Conservation (phyloP, 2,329 filamentous ascomycete genomes). For the Xylariaceae sp. region DNA sequence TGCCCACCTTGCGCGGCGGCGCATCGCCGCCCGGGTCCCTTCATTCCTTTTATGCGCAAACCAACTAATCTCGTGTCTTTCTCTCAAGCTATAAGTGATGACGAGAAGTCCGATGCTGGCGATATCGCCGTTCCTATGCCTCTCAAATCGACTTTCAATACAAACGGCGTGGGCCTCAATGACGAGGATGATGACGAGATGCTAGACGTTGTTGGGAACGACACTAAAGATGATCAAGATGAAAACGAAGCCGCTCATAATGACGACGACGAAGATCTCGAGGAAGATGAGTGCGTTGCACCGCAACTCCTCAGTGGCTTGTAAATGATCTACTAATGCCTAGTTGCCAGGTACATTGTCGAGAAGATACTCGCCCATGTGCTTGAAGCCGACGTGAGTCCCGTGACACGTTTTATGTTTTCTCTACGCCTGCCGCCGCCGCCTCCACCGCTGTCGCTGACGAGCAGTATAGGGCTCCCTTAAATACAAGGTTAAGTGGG, state of each 20-base stretch:
- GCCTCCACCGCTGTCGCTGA: slow-evolving; percentile 9
- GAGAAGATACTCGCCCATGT: slow-evolving; percentile 74
- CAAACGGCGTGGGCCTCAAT: slow-evolving; percentile 17
- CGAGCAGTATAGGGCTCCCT: slow-evolving; percentile 51
- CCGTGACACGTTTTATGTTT: slow-evolving; percentile 6
- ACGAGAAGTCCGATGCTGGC: slow-evolving; percentile 46
- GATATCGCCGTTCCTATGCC: slow-evolving; percentile 29
- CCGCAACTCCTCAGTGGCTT: neutral
- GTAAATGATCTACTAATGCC: slow-evolving; percentile 17
- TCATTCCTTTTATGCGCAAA: neutral
- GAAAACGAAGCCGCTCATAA: slow-evolving; percentile 31
- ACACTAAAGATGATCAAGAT: slow-evolving; percentile 23
- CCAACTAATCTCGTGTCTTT: slow-evolving; percentile 20
- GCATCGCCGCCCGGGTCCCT: neutral
- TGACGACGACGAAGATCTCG: slow-evolving; percentile 43
- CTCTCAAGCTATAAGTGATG: slow-evolving; percentile 50
- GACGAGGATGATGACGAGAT: slow-evolving; percentile 37
- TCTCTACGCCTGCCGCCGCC: neutral
- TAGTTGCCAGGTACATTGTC: slow-evolving; percentile 67
- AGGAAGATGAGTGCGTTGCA: slow-evolving; percentile 37
- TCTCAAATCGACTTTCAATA: slow-evolving; percentile 22
- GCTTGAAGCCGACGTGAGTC: slow-evolving; percentile 59
- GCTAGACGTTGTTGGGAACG: slow-evolving; percentile 27
- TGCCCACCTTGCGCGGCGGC: neutral
- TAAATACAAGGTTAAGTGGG: slow-evolving; percentile 79